Evolutionary conservation across 140 eudicot species (phyloP).

Genomic region (Cichorium intybus): DNA sequence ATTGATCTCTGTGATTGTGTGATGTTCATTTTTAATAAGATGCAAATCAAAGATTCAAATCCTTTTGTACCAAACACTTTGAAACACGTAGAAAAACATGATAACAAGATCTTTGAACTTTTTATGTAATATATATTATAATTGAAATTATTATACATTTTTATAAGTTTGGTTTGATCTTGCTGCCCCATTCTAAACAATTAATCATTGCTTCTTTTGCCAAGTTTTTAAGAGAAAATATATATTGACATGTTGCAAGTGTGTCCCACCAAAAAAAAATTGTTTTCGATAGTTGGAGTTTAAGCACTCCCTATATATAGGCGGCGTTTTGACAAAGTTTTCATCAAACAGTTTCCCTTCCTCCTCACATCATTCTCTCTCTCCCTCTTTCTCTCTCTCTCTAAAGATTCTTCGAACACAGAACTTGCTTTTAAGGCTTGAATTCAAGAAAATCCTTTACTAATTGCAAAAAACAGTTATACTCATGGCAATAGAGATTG

Average conservation of each 20-base stretch:
- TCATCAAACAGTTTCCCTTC: slow-evolving; percentile 37
- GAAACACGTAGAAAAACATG: slow-evolving; percentile 12
- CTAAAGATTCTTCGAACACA: not conserved
- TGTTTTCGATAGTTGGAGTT: slow-evolving; percentile 17
- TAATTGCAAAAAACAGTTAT: not conserved
- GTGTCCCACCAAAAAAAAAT: slow-evolving; percentile 33
- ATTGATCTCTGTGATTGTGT: not conserved
- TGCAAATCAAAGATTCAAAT: not conserved
- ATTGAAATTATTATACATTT: slow-evolving; percentile 25
- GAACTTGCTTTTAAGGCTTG: slow-evolving; percentile 15
- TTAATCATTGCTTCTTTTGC: slow-evolving; percentile 60
- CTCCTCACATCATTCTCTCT: slow-evolving; percentile 8
- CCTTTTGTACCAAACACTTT: slow-evolving; percentile 13
- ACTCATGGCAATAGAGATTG: slow-evolving; percentile 68
- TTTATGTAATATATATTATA: slow-evolving; percentile 47
- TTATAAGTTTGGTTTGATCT: slow-evolving; percentile 52
- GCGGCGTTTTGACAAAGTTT: slow-evolving; percentile 22
- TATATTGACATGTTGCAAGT: slow-evolving; percentile 32
- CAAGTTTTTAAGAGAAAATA: slow-evolving; percentile 10
- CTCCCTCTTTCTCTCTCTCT: slow-evolving; percentile 10
- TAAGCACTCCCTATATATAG: slow-evolving; percentile 32
- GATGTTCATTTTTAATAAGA: not conserved
- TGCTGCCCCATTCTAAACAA: slow-evolving; percentile 52
- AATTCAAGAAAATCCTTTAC: slow-evolving; percentile 1
- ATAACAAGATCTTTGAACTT: slow-evolving; percentile 6